phyloP scores from a whole-genome alignment of 75 land plant genomes.

The Chamaecyparis obtusa region DNA sequence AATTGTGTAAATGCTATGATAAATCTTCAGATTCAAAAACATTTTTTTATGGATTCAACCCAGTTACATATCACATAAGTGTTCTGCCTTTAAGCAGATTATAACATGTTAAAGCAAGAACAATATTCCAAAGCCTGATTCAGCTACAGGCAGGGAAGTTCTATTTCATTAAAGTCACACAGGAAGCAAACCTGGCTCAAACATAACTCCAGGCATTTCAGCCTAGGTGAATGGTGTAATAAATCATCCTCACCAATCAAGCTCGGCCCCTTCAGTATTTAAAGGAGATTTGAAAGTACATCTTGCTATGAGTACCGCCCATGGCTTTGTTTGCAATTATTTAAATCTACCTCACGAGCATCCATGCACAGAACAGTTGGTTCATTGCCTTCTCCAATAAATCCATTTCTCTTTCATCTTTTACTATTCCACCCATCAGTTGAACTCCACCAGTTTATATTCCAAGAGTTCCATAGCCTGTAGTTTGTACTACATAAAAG shows the following conservation, averaged over 20 bases:
- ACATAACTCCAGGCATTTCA: too few species aligned
- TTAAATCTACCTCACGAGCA: not conserved
- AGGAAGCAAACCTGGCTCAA: too few species aligned
- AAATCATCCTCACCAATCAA: too few species aligned
- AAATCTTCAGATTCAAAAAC: not conserved
- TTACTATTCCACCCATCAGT: not conserved
- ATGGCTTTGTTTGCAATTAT: not conserved
- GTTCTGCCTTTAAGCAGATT: too few species aligned
- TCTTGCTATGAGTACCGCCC: not conserved
- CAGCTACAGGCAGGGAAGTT: too few species aligned
- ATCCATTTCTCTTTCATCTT: not conserved
- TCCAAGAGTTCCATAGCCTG: not conserved
- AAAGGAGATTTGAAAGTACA: not conserved
- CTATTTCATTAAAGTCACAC: too few species aligned
- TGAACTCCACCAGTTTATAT: not conserved
- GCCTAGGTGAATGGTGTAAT: too few species aligned
- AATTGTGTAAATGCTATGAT: not conserved
- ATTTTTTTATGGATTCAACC: not conserved
- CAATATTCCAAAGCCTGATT: too few species aligned
- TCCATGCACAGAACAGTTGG: not conserved
- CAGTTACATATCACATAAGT: too few species aligned
- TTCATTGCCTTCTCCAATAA: not conserved
- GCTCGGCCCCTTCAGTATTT: too few species aligned
- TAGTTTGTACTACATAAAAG: not conserved
- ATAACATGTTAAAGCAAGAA: too few species aligned